These are phyloP conservation scores for Schizosaccharomyces japonicus DNA, from an alignment of 805 yeast genomes.

Conservation along the genomic window DNA sequence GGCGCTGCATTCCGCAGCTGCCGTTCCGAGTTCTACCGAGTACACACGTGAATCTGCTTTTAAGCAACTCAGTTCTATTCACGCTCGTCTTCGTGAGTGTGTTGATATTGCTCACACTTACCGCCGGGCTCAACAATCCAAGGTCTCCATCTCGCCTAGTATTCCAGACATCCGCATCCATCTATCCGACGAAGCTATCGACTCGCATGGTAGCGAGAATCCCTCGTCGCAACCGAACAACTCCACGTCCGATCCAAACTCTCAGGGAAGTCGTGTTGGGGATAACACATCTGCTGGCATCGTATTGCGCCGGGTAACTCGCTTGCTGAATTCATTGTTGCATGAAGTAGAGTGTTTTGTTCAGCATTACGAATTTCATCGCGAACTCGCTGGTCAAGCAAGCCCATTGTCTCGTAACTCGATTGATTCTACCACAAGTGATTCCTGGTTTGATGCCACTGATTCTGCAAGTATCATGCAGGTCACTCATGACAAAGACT, in stretches of 20 bases:
- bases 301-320: neutral
- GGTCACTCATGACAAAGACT: too few species aligned
- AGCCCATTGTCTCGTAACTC: neutral
- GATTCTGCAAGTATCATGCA: neutral
- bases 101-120: neutral
- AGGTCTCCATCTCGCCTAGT: neutral
- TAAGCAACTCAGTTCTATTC: neutral
- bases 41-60: neutral
- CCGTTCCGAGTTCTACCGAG: neutral
- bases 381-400: neutral
- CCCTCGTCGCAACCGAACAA: too few species aligned
- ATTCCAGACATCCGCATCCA: neutral
- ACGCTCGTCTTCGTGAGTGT: neutral
- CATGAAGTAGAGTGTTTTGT: constrained; percentile 1
- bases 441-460: neutral
- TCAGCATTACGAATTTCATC: neutral
- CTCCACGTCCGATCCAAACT: too few species aligned
- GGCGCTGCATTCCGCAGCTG: neutral
- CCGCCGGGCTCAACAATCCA: neutral
- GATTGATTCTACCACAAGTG: neutral
- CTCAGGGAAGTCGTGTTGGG: neutral
- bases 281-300: neutral
- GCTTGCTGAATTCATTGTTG: neutral
- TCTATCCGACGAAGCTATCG: neutral
- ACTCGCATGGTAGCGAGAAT: neutral